Evolutionary conservation across 371 early-diverging fungal species (phyloP).

Genomic region (Haplosporangium sp.): DNA sequence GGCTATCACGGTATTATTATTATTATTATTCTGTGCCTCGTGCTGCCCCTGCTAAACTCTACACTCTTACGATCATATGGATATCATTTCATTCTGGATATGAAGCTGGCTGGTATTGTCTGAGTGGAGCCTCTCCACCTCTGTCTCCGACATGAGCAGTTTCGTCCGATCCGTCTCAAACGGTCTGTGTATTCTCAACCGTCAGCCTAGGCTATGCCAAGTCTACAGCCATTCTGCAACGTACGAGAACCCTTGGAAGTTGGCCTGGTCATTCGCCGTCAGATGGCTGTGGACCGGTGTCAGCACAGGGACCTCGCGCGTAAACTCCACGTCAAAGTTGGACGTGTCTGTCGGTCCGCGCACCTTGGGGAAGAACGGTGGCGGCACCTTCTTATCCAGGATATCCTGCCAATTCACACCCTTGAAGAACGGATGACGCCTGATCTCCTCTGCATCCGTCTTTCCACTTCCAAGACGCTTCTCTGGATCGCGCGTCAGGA

Average conservation of each 20-base stretch:
- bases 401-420: slow-evolving; percentile 95
- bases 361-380: slow-evolving; percentile 92
- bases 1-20: too few species aligned
- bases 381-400: slow-evolving; percentile 80
- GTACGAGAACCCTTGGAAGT: slow-evolving; percentile 93
- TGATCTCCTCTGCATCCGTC: slow-evolving; percentile 89
- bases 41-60: too few species aligned
- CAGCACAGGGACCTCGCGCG: slow-evolving; percentile 86
- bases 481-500: slow-evolving; percentile 90
- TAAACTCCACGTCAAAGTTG: slow-evolving; percentile 97
- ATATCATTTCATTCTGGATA: too few species aligned
- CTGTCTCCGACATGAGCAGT: too few species aligned
- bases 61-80: too few species aligned
- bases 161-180: too few species aligned
- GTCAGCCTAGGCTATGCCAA: neutral
- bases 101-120: too few species aligned
- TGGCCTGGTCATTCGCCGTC: slow-evolving; percentile 84
- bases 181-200: too few species aligned
- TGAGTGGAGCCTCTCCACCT: too few species aligned
- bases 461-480: slow-evolving; percentile 87
- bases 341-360: slow-evolving; percentile 86
- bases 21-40: too few species aligned
- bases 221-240: slow-evolving; percentile 86
- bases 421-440: slow-evolving; percentile 93
- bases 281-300: slow-evolving; percentile 89